These are phyloP conservation scores for Stereocaulon alpinum DNA, from an alignment of 495 filamentous ascomycete species.

Conservation along the genomic window DNA sequence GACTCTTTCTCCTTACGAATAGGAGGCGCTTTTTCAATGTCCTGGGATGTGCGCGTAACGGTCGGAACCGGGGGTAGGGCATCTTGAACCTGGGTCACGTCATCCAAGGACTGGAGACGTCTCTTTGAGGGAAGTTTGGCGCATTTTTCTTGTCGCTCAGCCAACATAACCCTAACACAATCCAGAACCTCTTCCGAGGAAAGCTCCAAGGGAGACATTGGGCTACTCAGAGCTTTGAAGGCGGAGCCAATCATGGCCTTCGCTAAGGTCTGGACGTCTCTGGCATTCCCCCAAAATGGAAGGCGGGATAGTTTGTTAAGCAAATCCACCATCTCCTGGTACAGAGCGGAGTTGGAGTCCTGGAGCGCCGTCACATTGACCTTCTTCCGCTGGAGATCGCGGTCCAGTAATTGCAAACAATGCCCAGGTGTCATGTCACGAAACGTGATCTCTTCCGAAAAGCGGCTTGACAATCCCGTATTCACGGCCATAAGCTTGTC, in stretches of 20 bases:
- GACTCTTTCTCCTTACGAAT: too few relatives aligned
- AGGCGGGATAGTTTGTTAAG: slow-evolving; percentile 36
- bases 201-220: neutral
- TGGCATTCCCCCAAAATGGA: slow-evolving; percentile 55
- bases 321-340: slow-evolving; percentile 20
- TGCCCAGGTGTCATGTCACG: slow-evolving; percentile 25
- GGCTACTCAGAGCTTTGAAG: neutral
- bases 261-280: slow-evolving; percentile 50
- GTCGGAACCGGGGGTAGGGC: neutral
- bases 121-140: too few relatives aligned
- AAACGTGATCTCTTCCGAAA: slow-evolving; percentile 41
- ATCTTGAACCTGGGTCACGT: too few relatives aligned
- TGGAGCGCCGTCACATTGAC: neutral
- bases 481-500: slow-evolving; percentile 53
- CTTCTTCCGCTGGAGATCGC: neutral
- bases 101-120: too few relatives aligned
- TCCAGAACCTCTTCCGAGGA: neutral
- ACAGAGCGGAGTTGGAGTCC: neutral
- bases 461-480: slow-evolving; percentile 41
- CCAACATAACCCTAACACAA: neutral
- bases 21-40: neutral
- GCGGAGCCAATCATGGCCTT: slow-evolving; percentile 24
- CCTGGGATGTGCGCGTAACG: neutral
- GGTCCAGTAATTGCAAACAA: slow-evolving; percentile 15
- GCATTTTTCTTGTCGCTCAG: too few relatives aligned